Percentiles rank a stretch among this genome's conserved stretches.
Conservation (phyloP, 768 basidiomycete species). For the Xerocomus brunneocitrinus region DNA sequence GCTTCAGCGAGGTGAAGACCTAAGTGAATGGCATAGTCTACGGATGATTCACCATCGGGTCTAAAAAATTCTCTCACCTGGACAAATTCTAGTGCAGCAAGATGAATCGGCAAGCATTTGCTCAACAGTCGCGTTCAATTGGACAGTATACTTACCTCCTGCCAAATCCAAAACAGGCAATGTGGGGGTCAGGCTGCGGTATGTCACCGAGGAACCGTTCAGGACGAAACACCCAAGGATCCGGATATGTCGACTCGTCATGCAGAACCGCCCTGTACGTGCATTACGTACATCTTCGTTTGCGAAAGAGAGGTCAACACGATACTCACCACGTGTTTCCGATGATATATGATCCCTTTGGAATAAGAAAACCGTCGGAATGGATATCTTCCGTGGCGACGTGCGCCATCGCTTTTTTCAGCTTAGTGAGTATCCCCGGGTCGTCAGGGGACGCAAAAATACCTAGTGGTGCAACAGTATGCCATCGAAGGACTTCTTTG, state of each 20-base stretch:
- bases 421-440: not conserved
- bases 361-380: conserved; percentile 14
- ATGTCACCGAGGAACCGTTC: conserved; percentile 30
- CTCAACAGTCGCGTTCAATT: not conserved
- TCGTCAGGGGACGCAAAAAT: conserved; percentile 20
- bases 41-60: not conserved
- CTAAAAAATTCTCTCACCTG: conserved; percentile 6
- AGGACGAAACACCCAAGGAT: conserved; percentile 31
- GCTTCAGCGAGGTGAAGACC: conserved; percentile 29
- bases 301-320: not conserved
- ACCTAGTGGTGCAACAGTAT: conserved; percentile 15
- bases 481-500: conserved; percentile 27
- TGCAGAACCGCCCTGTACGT: conserved; percentile 47
- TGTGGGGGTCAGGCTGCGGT: conserved; percentile 18
- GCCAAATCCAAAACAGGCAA: conserved; percentile 25
- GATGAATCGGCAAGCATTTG: not conserved
- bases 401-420: conserved; percentile 13
- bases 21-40: not conserved
- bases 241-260: conserved; percentile 37
- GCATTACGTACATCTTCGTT: conserved; percentile 1
- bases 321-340: conserved; percentile 24
- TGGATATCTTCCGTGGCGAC: conserved; percentile 19
- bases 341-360: conserved; percentile 20
- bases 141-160: conserved; percentile 18
- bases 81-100: conserved; percentile 11